A percentile compares a stretch with the other conserved stretches of the same genome.
Conservation (phyloP, 495 filamentous ascomycete species). For the Neurospora sp. region DNA sequence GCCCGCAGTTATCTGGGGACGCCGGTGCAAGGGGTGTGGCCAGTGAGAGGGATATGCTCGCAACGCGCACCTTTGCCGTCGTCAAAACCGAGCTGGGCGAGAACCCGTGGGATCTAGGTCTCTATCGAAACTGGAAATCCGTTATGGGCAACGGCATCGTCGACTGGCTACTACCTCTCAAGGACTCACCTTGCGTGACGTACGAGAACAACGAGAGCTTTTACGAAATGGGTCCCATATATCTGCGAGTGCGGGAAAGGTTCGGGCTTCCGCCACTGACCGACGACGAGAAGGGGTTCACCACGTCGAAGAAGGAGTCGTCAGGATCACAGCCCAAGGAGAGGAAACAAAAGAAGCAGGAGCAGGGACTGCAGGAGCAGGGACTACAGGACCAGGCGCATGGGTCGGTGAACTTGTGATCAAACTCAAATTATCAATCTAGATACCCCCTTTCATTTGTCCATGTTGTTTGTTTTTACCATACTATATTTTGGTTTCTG, state of each 20-base stretch:
- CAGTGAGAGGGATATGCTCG: conserved; percentile 27
- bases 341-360: conserved; percentile 7
- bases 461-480: neutral
- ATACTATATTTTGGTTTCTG: neutral
- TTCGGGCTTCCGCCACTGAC: conserved; percentile 25
- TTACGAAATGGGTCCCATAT: conserved; percentile 35
- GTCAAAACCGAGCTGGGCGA: conserved; percentile 61
- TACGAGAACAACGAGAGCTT: conserved; percentile 39
- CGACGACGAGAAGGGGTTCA: neutral
- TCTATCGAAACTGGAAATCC: conserved; percentile 56
- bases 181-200: conserved; percentile 48
- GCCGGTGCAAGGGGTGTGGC: neutral
- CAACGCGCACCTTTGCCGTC: conserved; percentile 62
- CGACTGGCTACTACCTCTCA: conserved; percentile 69
- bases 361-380: conserved; percentile 1
- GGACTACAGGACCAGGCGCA: neutral
- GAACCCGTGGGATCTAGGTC: conserved; percentile 68
- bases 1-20: conserved; percentile 1
- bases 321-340: neutral
- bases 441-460: conserved; percentile 7
- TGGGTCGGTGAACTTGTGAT: conserved; percentile 1
- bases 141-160: conserved; percentile 59
- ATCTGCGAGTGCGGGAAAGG: conserved; percentile 25
- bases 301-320: neutral
- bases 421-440: conserved; percentile 1